phyloP scores from a whole-genome alignment of 306 rosid species.

The Dalbergia oliveri region DNA sequence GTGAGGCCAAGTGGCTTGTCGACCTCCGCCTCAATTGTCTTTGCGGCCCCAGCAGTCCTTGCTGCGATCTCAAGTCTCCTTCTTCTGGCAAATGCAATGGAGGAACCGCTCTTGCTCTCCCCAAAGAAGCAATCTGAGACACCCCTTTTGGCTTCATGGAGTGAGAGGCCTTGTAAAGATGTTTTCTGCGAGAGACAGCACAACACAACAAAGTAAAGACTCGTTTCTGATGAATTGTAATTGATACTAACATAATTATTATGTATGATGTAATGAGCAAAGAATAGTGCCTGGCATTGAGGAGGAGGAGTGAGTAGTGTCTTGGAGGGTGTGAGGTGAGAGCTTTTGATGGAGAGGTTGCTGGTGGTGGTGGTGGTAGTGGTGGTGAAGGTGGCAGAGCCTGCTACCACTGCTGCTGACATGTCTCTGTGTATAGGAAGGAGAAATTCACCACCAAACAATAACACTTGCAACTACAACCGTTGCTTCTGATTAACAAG shows the following conservation, averaged over 20 bases:
- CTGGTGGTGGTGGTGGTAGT: slow-evolving; percentile 49
- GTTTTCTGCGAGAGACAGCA: slow-evolving; percentile 63
- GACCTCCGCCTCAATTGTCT: slow-evolving; percentile 86
- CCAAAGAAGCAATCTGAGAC: slow-evolving; percentile 52
- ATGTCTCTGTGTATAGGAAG: slow-evolving; percentile 50
- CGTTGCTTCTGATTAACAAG: not conserved
- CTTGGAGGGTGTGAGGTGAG: slow-evolving; percentile 54
- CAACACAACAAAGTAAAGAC: not conserved
- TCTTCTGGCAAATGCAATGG: slow-evolving; percentile 25
- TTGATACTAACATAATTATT: not conserved
- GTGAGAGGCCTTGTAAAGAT: slow-evolving; percentile 76
- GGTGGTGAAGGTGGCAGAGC: slow-evolving; percentile 64
- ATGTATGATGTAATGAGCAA: not conserved
- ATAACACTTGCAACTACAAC: not conserved
- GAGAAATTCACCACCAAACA: slow-evolving; percentile 11
- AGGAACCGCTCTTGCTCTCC: slow-evolving; percentile 44
- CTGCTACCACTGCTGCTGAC: slow-evolving; percentile 74
- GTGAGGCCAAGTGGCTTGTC: slow-evolving; percentile 99
- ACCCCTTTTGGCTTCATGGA: slow-evolving; percentile 72
- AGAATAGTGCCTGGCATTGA: slow-evolving; percentile 54
- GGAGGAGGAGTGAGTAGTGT: slow-evolving; percentile 32
- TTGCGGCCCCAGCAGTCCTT: slow-evolving; percentile 87
- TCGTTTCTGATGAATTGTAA: not conserved
- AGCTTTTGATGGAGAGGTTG: slow-evolving; percentile 48
- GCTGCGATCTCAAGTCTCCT: slow-evolving; percentile 69